Conservation (phyloP, 140 eudicot genomes). For the Ambrosia hybrid region DNA sequence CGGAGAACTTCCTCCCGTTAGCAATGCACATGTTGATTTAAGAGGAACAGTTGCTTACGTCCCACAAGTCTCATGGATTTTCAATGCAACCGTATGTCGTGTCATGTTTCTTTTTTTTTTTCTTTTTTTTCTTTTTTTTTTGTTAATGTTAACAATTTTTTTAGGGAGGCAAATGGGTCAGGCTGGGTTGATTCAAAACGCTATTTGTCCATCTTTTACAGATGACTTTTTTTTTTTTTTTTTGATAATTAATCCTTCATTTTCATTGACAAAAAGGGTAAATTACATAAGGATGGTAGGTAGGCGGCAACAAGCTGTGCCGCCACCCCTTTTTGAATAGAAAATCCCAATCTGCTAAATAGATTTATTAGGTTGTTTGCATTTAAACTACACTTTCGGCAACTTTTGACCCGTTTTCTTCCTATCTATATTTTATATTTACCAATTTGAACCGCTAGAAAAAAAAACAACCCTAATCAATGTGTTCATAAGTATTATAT, state of each 20-base stretch:
- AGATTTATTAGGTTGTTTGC: conserved; percentile 2
- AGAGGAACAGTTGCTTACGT: conserved; percentile 96
- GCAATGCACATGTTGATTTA: conserved; percentile 59
- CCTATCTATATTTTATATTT: background rate
- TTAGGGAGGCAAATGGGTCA: background rate
- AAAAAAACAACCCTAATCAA: background rate
- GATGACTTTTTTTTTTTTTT: too few relatives aligned
- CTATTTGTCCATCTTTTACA: background rate
- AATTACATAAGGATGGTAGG: too few relatives aligned
- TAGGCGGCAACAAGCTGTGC: too few relatives aligned
- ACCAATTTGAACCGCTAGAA: background rate
- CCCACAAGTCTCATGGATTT: conserved; percentile 97
- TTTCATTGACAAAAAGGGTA: too few relatives aligned
- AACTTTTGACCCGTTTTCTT: background rate
- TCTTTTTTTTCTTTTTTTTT: too few relatives aligned
- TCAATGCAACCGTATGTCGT: conserved; percentile 86
- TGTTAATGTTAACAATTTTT: background rate
- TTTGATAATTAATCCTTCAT: too few relatives aligned
- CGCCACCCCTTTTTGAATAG: too few relatives aligned
- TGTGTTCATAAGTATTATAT: background rate
- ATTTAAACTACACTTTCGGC: background rate
- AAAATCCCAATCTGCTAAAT: too few relatives aligned
- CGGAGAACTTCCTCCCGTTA: conserved; percentile 87
- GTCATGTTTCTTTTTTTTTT: background rate
- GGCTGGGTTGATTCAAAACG: background rate